Evolutionary conservation across 1,284 basidiomycete genomes (phyloP), one percentile per base, ranked within the genome.

Genomic region (Earliella scabrosa): DNA sequence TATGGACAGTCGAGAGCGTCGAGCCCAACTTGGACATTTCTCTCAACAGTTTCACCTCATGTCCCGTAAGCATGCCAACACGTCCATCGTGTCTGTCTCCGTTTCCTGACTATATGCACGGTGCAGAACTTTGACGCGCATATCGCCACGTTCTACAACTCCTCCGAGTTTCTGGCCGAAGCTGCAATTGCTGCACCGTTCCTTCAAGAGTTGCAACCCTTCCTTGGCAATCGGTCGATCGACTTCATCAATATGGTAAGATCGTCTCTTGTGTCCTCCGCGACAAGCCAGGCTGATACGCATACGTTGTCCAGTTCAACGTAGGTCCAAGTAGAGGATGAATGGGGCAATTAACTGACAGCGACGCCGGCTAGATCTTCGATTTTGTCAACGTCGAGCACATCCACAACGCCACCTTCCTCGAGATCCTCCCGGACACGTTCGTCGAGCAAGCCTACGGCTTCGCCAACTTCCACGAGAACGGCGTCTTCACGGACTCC

Each of bases 391-490:
- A 82, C 60, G 81, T 85, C 16, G 71, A 82, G 50, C 73, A 71
- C 49, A 80, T 78, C 32, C 82, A 85, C 64, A 79, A 83, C 61
- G 70, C 67, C 23, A 73, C 73, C 0, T 82, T 77, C 58, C 66
- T 69, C 41, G 44, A 66, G 0, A 58, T 55, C 1, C 68, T 75
- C 27, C 71, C 73, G 1, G 56, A 70, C 20, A 72, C 71, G 4
- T 68, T 73, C 39, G 61, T 74, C 45, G 58, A 64, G 20, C 78
- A 76, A 62, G 76, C 76, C 3, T 74, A 76, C 20, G 66, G 68
- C 32, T 76, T 79, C 43, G 81, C 82, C 4, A 73, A 83, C 66
- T 81, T 78, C 59, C 80, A 82, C 61, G 79, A 85, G 58, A 67
- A 74, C 58, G 73, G 69, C 32, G 71, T 81, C 14, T 85, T 84